These are phyloP conservation scores for Ogataea kodamae DNA, from an alignment of 805 yeast genomes.

Conservation along the genomic window DNA sequence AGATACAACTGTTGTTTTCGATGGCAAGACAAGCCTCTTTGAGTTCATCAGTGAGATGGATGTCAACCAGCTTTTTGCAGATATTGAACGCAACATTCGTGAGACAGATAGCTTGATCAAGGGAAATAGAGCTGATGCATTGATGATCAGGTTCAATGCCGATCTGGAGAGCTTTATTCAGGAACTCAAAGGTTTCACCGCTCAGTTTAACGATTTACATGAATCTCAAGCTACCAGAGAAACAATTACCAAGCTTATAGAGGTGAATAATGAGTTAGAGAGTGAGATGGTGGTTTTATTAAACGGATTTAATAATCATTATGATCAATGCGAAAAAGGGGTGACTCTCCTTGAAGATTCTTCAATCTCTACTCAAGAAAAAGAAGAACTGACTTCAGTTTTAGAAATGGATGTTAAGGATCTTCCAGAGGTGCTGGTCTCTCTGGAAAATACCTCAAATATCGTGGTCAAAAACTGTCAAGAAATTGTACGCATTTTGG, in stretches of 20 bases:
- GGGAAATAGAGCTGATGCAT: slow-evolving; percentile 27
- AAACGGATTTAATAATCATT: slow-evolving; percentile 73
- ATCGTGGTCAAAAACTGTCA: slow-evolving; percentile 29
- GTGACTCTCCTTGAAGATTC: slow-evolving; percentile 35
- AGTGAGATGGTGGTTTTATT: slow-evolving; percentile 66
- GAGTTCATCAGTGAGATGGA: slow-evolving; percentile 47
- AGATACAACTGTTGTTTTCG: slow-evolving; percentile 30
- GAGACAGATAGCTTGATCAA: slow-evolving; percentile 29
- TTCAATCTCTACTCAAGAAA: slow-evolving; percentile 27
- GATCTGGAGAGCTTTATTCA: slow-evolving; percentile 26
- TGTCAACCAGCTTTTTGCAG: slow-evolving; percentile 33
- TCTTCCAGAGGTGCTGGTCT: slow-evolving; percentile 51
- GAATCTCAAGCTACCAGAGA: slow-evolving; percentile 18
- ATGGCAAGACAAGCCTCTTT: slow-evolving; percentile 29
- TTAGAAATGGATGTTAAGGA: slow-evolving; percentile 53
- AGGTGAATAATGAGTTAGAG: slow-evolving; percentile 50
- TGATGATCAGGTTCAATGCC: slow-evolving; percentile 25
- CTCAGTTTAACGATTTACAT: slow-evolving; percentile 25
- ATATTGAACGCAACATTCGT: slow-evolving; percentile 30
- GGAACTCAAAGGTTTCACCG: slow-evolving; percentile 25
- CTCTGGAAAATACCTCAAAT: slow-evolving; percentile 39
- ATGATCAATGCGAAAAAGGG: slow-evolving; percentile 69
- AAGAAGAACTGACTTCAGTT: slow-evolving; percentile 41
- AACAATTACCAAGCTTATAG: slow-evolving; percentile 26
- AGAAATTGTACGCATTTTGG: slow-evolving; percentile 24